Percentiles rank a stretch among this genome's conserved stretches.
Conservation (phyloP, 2,329 filamentous ascomycete genomes). For the Rutstroemia sp. region DNA sequence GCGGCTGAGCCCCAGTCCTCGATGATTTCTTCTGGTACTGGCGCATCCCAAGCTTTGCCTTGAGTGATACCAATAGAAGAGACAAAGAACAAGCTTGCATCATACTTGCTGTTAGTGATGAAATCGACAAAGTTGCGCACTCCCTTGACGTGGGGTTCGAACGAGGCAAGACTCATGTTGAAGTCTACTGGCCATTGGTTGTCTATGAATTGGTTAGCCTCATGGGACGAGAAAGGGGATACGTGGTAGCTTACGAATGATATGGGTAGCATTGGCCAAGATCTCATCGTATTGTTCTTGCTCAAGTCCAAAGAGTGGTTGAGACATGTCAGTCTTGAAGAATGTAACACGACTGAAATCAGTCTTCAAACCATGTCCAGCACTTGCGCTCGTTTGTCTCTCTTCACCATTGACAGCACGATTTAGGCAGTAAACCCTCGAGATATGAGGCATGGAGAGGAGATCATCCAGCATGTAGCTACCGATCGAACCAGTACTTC, state of each 20-base stretch:
- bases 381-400: constrained; percentile 18
- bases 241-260: constrained; percentile 18
- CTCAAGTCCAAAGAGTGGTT: constrained; percentile 40
- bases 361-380: constrained; percentile 33
- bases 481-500: constrained; percentile 42
- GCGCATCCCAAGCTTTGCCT: constrained; percentile 4
- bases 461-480: constrained; percentile 39
- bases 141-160: constrained; percentile 32
- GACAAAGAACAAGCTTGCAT: constrained; percentile 24
- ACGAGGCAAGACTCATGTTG: constrained; percentile 30
- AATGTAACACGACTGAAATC: constrained; percentile 39
- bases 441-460: constrained; percentile 27
- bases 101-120: constrained; percentile 1
- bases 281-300: constrained; percentile 11
- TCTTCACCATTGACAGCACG: constrained; percentile 24
- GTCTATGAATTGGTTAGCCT: background rate
- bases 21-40: constrained; percentile 33
- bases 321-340: constrained; percentile 40
- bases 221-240: constrained; percentile 19
- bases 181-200: constrained; percentile 34
- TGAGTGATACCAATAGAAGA: constrained; percentile 18
- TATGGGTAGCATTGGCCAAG: constrained; percentile 15
- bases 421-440: constrained; percentile 42
- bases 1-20: constrained; percentile 28
- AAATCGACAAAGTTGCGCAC: constrained; percentile 34